Conservation (phyloP, 331 rosid genomes). For the Phaseolus coccineus region DNA sequence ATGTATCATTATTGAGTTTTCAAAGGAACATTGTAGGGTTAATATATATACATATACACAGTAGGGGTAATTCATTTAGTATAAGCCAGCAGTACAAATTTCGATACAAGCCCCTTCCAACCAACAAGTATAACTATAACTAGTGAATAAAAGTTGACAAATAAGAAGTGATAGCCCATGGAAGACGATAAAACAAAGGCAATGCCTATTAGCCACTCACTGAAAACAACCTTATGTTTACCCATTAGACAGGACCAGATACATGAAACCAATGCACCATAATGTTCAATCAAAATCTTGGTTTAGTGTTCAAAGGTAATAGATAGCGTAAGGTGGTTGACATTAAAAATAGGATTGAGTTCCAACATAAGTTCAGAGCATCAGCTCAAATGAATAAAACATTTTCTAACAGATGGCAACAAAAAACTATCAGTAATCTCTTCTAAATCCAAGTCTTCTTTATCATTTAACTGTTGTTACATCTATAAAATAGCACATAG, state of each 20-base stretch:
- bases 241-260: neutral
- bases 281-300: neutral
- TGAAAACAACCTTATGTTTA: neutral
- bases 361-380: neutral
- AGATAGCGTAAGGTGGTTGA: too few species aligned
- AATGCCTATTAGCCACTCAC: neutral
- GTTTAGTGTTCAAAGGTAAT: too few species aligned
- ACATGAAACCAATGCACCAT: neutral
- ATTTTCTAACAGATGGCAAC: neutral
- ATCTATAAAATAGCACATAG: too few species aligned
- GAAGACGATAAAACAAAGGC: neutral
- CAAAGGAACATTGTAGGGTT: neutral
- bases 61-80: neutral
- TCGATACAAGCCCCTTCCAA: neutral
- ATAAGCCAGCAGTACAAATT: neutral
- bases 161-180: neutral
- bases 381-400: neutral
- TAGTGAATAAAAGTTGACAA: neutral
- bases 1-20: conserved; percentile 21
- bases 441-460: neutral
- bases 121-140: neutral
- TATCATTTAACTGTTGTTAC: too few species aligned
- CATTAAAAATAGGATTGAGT: too few species aligned
- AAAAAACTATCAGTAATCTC: neutral
- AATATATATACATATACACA: neutral